Conservation (phyloP, 495 filamentous ascomycete species). For the Clavariopsis aquatica region DNA sequence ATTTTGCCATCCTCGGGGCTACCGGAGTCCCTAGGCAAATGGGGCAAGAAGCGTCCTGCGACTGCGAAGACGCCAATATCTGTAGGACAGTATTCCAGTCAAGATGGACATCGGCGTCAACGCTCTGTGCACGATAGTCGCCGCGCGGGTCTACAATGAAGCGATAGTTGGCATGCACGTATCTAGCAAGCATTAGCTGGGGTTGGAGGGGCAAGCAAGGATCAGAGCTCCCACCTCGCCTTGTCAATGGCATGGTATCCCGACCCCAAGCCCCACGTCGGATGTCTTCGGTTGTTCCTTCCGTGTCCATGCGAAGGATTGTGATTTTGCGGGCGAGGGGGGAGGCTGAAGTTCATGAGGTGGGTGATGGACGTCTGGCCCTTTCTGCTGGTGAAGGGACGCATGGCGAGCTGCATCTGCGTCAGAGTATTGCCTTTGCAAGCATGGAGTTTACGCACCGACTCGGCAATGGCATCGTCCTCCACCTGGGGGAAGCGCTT, state of each 20-base stretch:
- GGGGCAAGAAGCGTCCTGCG: constrained; percentile 83
- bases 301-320: constrained; percentile 53
- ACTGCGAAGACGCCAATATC: constrained; percentile 84
- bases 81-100: constrained; percentile 91
- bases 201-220: neutral
- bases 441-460: constrained; percentile 52
- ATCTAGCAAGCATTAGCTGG: constrained; percentile 51
- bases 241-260: constrained; percentile 92
- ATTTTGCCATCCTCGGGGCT: constrained; percentile 95
- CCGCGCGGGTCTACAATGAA: constrained; percentile 87
- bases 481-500: constrained; percentile 59
- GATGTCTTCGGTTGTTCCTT: constrained; percentile 61
- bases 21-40: constrained; percentile 91
- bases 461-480: constrained; percentile 84
- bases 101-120: constrained; percentile 85
- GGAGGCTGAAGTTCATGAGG: constrained; percentile 85
- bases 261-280: constrained; percentile 83
- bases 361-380: constrained; percentile 97
- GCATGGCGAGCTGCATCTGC: constrained; percentile 67
- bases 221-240: constrained; percentile 58
- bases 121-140: constrained; percentile 75
- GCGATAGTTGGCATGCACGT: constrained; percentile 95
- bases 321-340: constrained; percentile 70
- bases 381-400: constrained; percentile 78
- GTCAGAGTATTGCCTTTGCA: constrained; percentile 11